These are phyloP conservation scores for Sphenostylis stenocarpa DNA, from an alignment of 306 rosid species.

Conservation along the genomic window DNA sequence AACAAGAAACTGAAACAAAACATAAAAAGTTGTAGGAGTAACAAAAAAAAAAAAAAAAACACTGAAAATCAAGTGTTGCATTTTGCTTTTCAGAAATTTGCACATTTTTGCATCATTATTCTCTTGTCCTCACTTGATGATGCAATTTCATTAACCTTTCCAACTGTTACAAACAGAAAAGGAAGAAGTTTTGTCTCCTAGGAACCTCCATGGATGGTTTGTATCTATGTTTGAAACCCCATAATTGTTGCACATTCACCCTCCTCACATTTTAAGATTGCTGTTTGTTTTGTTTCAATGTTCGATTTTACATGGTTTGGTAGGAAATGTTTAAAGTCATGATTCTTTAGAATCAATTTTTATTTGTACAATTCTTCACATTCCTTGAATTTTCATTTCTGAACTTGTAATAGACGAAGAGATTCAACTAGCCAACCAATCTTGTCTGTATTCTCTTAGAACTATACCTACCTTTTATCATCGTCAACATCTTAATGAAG, in stretches of 20 bases:
- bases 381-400: not conserved
- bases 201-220: not conserved
- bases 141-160: slow-evolving; percentile 21
- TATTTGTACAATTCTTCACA: not conserved
- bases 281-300: not conserved
- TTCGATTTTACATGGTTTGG: not conserved
- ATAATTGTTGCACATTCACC: not conserved
- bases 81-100: not conserved
- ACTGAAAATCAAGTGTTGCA: not conserved
- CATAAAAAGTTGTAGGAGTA: not conserved
- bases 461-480: not conserved
- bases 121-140: slow-evolving; percentile 1
- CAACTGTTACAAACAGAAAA: slow-evolving; percentile 8
- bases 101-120: not conserved
- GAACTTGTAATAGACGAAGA: not conserved
- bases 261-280: not conserved
- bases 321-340: not conserved
- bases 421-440: not conserved
- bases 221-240: not conserved
- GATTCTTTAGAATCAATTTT: not conserved
- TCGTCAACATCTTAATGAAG: not conserved
- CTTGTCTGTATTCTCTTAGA: not conserved
- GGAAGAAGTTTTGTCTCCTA: slow-evolving; percentile 5
- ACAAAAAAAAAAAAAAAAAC: not conserved
- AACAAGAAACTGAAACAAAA: slow-evolving; percentile 12